A percentile compares a stretch with the other conserved stretches of the same genome.
These are phyloP conservation scores for Macrolepiota dolichaula DNA, from an alignment of 768 basidiomycete species.

Conservation along the genomic window DNA sequence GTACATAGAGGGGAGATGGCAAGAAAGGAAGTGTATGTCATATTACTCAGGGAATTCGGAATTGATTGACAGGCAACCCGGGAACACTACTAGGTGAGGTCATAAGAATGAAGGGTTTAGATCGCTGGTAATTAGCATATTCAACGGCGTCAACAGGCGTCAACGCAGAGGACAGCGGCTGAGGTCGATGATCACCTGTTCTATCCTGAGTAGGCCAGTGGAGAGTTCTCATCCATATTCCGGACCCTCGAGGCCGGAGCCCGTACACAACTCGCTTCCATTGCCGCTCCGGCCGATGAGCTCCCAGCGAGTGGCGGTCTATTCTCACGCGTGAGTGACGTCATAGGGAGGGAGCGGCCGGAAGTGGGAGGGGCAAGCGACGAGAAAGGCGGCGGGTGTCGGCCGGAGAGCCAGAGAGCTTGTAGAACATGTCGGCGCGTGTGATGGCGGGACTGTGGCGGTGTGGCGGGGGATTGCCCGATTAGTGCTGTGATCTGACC, in stretches of 20 bases:
- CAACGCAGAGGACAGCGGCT: neutral
- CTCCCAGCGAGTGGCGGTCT: neutral
- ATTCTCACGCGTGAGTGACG: constrained; percentile 6
- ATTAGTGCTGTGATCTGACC: constrained; percentile 7
- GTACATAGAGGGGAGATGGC: neutral
- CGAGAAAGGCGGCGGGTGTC: neutral
- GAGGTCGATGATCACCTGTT: neutral
- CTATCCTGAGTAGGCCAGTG: neutral
- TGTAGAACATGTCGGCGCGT: neutral
- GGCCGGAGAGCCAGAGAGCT: neutral
- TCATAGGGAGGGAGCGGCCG: constrained; percentile 2
- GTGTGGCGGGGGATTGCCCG: neutral
- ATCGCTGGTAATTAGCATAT: neutral
- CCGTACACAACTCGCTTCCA: neutral
- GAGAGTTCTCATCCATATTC: neutral
- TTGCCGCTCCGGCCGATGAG: constrained; percentile 8
- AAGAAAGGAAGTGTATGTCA: neutral
- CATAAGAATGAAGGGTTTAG: neutral
- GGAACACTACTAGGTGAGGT: neutral
- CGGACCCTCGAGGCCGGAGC: neutral
- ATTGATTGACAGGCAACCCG: neutral
- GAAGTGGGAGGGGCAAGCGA: neutral
- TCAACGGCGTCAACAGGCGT: neutral
- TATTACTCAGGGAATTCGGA: neutral
- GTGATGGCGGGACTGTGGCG: neutral